Evolutionary conservation across 305 asterid genomes (phyloP), one percentile per base, ranked within the genome.

Genomic region (Fraxinus greggii): DNA sequence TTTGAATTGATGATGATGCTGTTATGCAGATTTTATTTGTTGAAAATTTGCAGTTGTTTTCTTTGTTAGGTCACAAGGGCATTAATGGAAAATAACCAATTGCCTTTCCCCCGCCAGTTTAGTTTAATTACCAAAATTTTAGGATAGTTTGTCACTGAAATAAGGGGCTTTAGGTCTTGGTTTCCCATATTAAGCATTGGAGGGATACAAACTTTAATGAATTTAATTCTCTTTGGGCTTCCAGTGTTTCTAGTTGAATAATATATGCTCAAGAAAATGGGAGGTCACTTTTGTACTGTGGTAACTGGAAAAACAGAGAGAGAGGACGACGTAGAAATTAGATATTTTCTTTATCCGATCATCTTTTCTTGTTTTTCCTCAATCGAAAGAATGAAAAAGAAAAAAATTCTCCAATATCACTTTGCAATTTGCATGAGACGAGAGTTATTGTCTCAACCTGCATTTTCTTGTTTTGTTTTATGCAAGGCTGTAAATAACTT

Each of bases 1-100:
- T 35, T 84, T 23, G 23, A 56, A 79, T 38, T 72, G 45, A 15
- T 78, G 83, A 79, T 56, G 81, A 67, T 81, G 78, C 35, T 81
- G 42, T 83, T 79, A 56, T 38, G 77, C n/a, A 73, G 36, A 72
- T 8, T 80, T 45, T 76, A 38, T 38, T 7, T 26, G 61, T 9
- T 51, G 73, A 38, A 75, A 65, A n/a, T 77, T 3, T 70, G 72
- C 61, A 13, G 51, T 76, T 63, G 72, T 23, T 8, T 23, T 65
- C n/a, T 54, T 67, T 67, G 17, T 23, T 63, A 2, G 74, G 75
- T 10, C 8, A 12, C 21, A 21, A 26, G 40, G 40, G 10, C 38
- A 69, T 12, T 69, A 69, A 69, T 69, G 38, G 36, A 24, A 63
- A 63, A 23, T 23, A 21, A 8, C 72, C 72, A 24, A 24, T 65